These are phyloP conservation scores for Boletus rubroflammeus DNA, from an alignment of 768 basidiomycete genomes.

Conservation along the genomic window DNA sequence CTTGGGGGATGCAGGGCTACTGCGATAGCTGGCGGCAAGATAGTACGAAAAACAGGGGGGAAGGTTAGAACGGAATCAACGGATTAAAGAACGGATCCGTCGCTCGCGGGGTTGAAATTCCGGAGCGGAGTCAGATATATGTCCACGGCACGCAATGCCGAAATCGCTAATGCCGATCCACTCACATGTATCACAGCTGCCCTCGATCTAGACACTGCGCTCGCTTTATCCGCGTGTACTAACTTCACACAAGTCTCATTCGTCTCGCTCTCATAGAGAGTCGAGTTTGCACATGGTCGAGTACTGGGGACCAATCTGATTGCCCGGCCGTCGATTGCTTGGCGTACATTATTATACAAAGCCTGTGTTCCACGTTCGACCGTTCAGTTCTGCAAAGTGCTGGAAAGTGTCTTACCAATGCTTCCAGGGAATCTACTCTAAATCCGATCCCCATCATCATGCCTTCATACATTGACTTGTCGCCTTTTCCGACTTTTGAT, in stretches of 20 bases:
- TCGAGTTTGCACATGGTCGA: neutral
- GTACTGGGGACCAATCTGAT: neutral
- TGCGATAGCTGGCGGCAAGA: conserved; percentile 3
- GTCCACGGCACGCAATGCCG: conserved; percentile 15
- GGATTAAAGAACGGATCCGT: conserved; percentile 6
- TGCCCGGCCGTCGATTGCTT: neutral
- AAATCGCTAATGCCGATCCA: neutral
- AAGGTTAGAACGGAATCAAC: conserved; percentile 1
- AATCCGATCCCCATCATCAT: neutral
- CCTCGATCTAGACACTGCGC: too few relatives aligned
- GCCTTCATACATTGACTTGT: conserved; percentile 1
- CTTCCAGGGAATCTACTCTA: neutral
- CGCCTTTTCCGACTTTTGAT: conserved; percentile 45
- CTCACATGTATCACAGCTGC: too few relatives aligned
- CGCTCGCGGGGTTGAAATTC: conserved; percentile 13
- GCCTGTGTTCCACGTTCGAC: neutral
- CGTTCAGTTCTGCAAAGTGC: neutral
- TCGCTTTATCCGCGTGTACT: too few relatives aligned
- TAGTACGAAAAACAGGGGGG: conserved; percentile 18
- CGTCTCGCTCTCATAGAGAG: neutral
- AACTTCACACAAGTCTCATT: neutral
- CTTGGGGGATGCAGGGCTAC: neutral
- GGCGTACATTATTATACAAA: neutral
- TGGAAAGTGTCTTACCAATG: conserved; percentile 11
- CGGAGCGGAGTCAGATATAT: conserved; percentile 16